Percentiles rank a stretch among this genome's conserved stretches.
Evolutionary conservation across 306 rosid genomes (phyloP).

Genomic region (Casuarina equisetifolia): DNA sequence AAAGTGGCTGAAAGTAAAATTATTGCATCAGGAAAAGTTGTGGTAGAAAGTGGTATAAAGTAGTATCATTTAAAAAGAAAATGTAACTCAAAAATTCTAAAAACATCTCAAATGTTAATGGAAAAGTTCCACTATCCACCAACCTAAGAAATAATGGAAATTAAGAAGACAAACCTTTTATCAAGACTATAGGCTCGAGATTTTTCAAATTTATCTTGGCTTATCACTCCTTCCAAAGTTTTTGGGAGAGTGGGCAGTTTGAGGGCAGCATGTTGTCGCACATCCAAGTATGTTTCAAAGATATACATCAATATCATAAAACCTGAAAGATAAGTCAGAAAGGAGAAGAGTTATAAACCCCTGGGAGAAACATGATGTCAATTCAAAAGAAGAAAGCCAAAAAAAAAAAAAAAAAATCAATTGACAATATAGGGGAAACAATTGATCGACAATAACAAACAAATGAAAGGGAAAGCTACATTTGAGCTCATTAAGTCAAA

Average conservation of each 20-base stretch:
- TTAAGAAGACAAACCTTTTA: constrained; percentile 61
- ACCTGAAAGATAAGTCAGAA: constrained; percentile 44
- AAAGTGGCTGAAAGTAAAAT: constrained; percentile 64
- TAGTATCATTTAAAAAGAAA: not conserved
- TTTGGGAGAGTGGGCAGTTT: constrained; percentile 88
- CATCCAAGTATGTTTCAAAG: constrained; percentile 84
- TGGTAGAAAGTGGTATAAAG: not conserved
- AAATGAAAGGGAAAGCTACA: not conserved
- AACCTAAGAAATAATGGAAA: constrained; percentile 17
- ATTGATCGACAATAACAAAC: not conserved
- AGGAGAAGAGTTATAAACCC: constrained; percentile 13
- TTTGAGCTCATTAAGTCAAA: not conserved
- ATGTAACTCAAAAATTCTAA: not conserved
- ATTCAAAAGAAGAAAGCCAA: not conserved
- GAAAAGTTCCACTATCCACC: constrained; percentile 15
- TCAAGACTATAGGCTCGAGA: constrained; percentile 94
- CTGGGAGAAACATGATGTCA: not conserved
- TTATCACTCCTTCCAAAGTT: constrained; percentile 83
- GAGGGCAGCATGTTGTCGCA: constrained; percentile 78
- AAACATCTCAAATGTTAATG: not conserved
- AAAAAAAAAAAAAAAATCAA: not conserved
- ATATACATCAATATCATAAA: constrained; percentile 90
- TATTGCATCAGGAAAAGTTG: constrained; percentile 8
- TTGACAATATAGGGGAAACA: not conserved
- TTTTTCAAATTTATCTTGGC: constrained; percentile 90